phyloP scores from a whole-genome alignment of 2,329 filamentous ascomycete species.

The Chrysoporthe cubensis region DNA sequence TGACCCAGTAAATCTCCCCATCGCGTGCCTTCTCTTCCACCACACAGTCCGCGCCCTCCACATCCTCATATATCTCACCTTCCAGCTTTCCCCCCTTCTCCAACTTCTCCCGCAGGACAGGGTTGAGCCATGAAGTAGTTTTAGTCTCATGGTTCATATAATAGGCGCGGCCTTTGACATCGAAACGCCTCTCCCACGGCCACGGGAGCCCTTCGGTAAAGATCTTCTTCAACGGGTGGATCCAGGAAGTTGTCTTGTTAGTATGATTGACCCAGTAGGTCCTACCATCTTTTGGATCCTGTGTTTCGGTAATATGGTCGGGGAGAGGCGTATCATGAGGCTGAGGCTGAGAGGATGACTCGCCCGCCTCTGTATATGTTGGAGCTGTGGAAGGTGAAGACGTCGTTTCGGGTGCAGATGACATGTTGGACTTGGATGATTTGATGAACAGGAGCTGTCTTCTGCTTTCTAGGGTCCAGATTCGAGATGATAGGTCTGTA shows the following conservation, averaged over 20 bases:
- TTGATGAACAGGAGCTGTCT: not conserved
- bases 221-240: not conserved
- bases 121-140: not conserved
- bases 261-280: not conserved
- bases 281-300: not conserved
- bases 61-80: not conserved
- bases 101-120: constrained; percentile 37
- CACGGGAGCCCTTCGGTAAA: not conserved
- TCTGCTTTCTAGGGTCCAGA: not conserved
- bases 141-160: not conserved
- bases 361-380: not conserved
- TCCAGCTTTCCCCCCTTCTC: constrained; percentile 34
- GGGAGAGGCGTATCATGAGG: not conserved
- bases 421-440: not conserved
- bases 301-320: not conserved
- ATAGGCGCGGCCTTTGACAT: not conserved
- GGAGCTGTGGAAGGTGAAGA: not conserved
- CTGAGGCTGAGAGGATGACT: not conserved
- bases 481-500: not conserved
- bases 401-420: not conserved
- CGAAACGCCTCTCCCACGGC: constrained; percentile 6
- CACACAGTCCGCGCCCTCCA: not conserved
- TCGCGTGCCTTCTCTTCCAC: not conserved
- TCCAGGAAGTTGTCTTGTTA: constrained; percentile 1
- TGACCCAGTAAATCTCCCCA: not conserved